phyloP scores from a whole-genome alignment of 2,329 filamentous ascomycete genomes.

The Stemphylium vesicarium region DNA sequence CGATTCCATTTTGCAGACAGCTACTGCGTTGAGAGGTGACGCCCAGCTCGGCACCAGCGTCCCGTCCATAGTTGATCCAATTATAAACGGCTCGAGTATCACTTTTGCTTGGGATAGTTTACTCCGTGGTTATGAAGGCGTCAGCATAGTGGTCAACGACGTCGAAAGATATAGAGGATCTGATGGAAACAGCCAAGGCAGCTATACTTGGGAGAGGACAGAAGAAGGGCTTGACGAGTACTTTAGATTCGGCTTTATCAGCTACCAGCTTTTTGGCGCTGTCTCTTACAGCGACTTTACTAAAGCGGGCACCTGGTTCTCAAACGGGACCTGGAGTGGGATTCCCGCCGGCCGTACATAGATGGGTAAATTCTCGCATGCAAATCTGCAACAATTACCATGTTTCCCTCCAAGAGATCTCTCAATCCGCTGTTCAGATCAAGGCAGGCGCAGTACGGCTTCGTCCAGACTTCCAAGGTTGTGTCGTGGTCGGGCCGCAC shows the following conservation, averaged over 20 bases:
- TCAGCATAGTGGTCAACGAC: constrained; percentile 83
- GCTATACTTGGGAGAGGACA: constrained; percentile 66
- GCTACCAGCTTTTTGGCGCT: constrained; percentile 37
- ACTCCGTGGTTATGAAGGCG: constrained; percentile 67
- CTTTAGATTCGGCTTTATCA: constrained; percentile 47
- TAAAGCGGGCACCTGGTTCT: constrained; percentile 39
- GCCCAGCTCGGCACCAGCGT: constrained; percentile 63
- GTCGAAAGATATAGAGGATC: constrained; percentile 80
- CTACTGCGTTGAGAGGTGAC: constrained; percentile 67
- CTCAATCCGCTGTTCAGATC: too few species aligned
- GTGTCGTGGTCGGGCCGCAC: too few species aligned
- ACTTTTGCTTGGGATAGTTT: constrained; percentile 53
- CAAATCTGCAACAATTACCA: too few species aligned
- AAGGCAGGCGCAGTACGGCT: too few species aligned
- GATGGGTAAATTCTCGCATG: too few species aligned
- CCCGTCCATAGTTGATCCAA: constrained; percentile 50
- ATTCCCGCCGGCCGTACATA: constrained; percentile 25
- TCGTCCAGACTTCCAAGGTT: too few species aligned
- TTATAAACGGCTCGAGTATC: constrained; percentile 55
- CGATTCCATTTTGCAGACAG: constrained; percentile 83
- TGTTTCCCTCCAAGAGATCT: too few species aligned
- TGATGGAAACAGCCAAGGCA: constrained; percentile 59
- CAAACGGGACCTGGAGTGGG: constrained; percentile 40
- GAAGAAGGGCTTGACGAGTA: constrained; percentile 36
- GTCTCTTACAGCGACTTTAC: constrained; percentile 45